Base-by-base conservation (phyloP, 2,329 filamentous ascomycete genomes). In the Geosmithia morbida region DNA sequence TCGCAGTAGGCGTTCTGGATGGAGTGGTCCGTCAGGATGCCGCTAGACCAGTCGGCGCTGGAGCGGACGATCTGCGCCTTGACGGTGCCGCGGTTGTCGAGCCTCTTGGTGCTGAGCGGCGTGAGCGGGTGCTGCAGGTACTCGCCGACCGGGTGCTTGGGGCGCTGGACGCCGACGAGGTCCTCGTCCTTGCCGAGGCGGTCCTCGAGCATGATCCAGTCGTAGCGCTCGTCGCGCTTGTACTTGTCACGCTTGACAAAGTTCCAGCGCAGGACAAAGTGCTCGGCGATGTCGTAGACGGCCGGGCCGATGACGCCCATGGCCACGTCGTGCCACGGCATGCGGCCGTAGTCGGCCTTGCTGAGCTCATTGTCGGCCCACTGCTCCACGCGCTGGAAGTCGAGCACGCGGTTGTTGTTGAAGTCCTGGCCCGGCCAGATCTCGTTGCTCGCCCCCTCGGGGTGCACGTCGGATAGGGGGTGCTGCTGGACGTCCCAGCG, bases 191-290 rank as follows among this genome's bases (percentile, higher is more conserved):
- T 74, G 7, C 79, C 84, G 48, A 83, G 75, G 14, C 86, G 79
- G 7, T 85, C 87, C 49, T 86, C 80, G 50, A 97, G 65, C 50
- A 79, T 73, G 6, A 97, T 70, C 88, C 89, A 97, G 59, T 94
- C 86, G 53, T 87, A 94, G 39, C 79, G 71, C 0, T 79, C 70
- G 53, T 90, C 85, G 5, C 89, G 83, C 70, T 97, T 97, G 68
- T 97, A 96, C 68, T 97, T 97, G 71, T 97, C 90, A 37, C 90
- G 80, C 66, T 97, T 97, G 66, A 90, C 74, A 57, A 95, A 95
- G 59, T 98, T 97, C 92, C 90, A 97, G 33, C 92, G 79, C 43
- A 96, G 68, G 8, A 94, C 81, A 56, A 97, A 98, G 61, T 97
- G 89, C 64, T 96, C 89, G 0, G 89, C 89, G 55, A 98, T 92